Evolutionary conservation across 345 rosid genomes (phyloP).

Genomic region (Melaleuca alternifolia): DNA sequence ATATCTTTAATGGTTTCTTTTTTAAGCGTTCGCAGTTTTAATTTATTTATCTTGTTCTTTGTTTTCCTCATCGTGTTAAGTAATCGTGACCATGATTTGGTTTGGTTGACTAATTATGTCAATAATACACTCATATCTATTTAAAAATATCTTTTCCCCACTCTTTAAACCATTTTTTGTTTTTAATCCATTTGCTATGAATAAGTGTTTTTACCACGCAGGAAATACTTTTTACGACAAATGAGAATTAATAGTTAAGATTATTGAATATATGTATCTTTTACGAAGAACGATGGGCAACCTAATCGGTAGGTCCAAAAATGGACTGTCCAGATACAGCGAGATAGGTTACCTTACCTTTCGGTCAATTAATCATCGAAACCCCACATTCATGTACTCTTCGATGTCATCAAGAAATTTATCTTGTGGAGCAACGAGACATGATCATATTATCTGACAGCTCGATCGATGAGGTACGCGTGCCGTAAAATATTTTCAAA

Average conservation of each 20-base stretch:
- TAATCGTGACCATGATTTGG: not conserved
- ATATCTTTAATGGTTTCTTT: not conserved
- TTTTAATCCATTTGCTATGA: not conserved
- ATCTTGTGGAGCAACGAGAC: too few species aligned
- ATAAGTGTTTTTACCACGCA: not conserved
- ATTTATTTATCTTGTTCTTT: not conserved
- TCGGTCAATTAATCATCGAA: too few species aligned
- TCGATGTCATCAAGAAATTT: too few species aligned
- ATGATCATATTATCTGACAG: not conserved
- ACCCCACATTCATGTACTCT: too few species aligned
- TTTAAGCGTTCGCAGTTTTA: not conserved
- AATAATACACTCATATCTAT: not conserved
- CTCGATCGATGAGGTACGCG: rapidly evolving
- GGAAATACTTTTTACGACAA: not conserved
- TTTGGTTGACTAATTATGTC: not conserved
- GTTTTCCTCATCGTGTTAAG: not conserved
- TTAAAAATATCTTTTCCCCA: not conserved
- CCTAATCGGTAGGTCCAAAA: not conserved
- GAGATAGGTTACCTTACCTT: not conserved
- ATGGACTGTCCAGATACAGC: not conserved
- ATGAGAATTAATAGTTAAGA: not conserved
- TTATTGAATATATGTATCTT: not conserved
- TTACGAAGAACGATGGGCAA: not conserved
- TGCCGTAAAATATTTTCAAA: not conserved
- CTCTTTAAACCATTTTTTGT: not conserved